Conservation (phyloP, 306 rosid genomes). For the Ormosia emarginata region DNA sequence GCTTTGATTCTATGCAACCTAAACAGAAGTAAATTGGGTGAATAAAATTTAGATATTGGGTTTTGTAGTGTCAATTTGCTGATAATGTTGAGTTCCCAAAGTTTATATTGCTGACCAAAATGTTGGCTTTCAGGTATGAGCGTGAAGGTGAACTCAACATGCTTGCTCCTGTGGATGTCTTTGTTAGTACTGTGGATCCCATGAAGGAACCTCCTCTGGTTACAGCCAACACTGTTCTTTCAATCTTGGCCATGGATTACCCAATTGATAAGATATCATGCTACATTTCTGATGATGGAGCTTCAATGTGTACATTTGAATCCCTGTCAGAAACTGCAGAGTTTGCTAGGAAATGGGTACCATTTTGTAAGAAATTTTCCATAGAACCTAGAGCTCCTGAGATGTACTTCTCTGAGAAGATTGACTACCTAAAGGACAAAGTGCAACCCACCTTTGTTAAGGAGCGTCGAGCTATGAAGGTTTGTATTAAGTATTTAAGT, state of each 20-base stretch:
- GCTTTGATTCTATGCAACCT: background rate
- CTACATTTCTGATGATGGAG: slow-evolving; percentile 76
- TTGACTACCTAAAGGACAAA: slow-evolving; percentile 74
- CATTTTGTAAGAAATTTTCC: slow-evolving; percentile 62
- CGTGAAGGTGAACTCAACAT: slow-evolving; percentile 63
- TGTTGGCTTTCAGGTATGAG: slow-evolving; percentile 30
- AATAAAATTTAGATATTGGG: background rate
- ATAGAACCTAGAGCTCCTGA: slow-evolving; percentile 79
- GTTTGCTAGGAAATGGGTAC: slow-evolving; percentile 74
- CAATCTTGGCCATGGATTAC: slow-evolving; percentile 71
- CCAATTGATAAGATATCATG: slow-evolving; percentile 72
- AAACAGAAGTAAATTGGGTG: background rate
- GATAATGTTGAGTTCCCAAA: background rate
- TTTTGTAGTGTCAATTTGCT: background rate
- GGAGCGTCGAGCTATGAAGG: slow-evolving; percentile 83
- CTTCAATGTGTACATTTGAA: slow-evolving; percentile 75
- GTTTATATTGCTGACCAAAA: background rate
- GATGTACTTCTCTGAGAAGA: slow-evolving; percentile 68
- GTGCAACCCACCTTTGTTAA: slow-evolving; percentile 79
- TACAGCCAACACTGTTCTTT: slow-evolving; percentile 67
- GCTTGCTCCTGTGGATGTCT: slow-evolving; percentile 65
- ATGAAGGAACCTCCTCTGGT: slow-evolving; percentile 80
- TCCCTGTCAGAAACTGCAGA: slow-evolving; percentile 71
- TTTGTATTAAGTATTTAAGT: background rate
- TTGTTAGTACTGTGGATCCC: slow-evolving; percentile 82